Conservation (phyloP, 306 rosid species). For the Betula pendula region DNA sequence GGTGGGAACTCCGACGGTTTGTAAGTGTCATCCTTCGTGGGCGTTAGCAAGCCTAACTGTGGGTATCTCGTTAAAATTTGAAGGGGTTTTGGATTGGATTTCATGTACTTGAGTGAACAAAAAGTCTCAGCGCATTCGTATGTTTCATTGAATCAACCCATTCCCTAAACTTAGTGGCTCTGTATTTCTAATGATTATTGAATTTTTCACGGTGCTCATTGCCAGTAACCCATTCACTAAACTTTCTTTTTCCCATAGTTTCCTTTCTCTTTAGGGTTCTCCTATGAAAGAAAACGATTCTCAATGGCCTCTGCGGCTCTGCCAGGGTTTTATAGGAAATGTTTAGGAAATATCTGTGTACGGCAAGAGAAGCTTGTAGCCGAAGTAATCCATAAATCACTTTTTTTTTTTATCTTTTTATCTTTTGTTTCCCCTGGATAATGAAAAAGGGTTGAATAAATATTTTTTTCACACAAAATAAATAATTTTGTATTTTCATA, state of each 20-base stretch:
- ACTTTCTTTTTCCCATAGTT: background rate
- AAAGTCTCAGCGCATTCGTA: no score
- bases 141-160: no score
- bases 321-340: background rate
- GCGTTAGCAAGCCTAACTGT: background rate
- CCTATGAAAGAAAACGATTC: background rate
- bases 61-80: background rate
- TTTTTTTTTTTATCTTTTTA: no score
- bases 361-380: background rate
- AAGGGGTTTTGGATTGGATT: background rate
- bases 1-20: background rate
- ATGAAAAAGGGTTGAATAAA: no score
- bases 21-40: no score
- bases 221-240: background rate
- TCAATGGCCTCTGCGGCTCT: no score
- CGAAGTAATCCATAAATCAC: background rate
- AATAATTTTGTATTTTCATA: no score
- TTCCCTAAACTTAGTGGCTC: no score
- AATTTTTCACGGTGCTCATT: background rate
- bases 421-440: no score
- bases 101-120: no score
- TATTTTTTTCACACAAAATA: no score
- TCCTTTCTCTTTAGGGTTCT: background rate
- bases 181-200: background rate
- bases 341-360: no score